Evolutionary conservation across 106 monocot species (phyloP).

Genomic region (Phalaenopsis equestris): DNA sequence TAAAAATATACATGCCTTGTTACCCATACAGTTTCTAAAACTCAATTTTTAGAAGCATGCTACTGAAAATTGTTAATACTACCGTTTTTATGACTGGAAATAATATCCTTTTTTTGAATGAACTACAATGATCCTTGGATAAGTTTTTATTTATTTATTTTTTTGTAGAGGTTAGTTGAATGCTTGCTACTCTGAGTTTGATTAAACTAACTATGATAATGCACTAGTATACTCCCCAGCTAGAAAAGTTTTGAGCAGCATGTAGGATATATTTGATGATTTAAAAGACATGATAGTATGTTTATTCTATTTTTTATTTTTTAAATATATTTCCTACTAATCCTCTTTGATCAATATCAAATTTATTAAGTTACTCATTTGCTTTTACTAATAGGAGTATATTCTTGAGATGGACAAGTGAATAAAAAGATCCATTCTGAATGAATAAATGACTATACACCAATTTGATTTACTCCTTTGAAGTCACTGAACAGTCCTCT

Average conservation of each 20-base stretch:
- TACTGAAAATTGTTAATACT: too few relatives aligned
- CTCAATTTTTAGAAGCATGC: too few relatives aligned
- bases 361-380: background rate
- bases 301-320: too few relatives aligned
- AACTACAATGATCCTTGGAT: background rate
- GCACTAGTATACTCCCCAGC: background rate
- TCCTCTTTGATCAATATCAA: background rate
- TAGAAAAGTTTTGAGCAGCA: background rate
- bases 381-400: background rate
- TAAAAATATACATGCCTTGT: too few relatives aligned
- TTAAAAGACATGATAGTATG: too few relatives aligned
- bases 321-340: background rate
- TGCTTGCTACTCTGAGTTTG: background rate
- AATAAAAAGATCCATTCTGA: background rate
- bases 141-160: background rate
- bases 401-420: background rate
- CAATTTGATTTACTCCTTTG: background rate
- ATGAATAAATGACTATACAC: background rate
- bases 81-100: too few relatives aligned
- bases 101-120: too few relatives aligned
- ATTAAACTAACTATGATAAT: background rate
- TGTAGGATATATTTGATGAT: background rate
- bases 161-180: background rate
- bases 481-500: background rate
- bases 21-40: too few relatives aligned